Conservation (phyloP, 1,139 yeast genomes). For the Taphrina communis region DNA sequence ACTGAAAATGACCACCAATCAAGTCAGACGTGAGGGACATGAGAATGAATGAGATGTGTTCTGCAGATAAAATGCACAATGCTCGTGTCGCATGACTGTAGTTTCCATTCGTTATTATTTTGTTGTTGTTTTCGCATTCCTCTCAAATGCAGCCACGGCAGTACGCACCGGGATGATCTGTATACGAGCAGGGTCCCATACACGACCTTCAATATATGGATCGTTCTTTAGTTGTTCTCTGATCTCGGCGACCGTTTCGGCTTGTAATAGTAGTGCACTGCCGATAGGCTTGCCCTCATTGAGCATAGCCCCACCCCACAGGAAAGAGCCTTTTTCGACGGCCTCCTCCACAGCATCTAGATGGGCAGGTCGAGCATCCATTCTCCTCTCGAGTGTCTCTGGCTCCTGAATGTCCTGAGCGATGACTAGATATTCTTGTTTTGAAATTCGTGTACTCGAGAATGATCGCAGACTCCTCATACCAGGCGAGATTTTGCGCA, state of each 20-base stretch:
- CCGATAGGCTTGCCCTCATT: constrained; percentile 33
- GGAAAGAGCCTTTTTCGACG: constrained; percentile 5
- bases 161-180: constrained; percentile 24
- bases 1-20: constrained; percentile 23
- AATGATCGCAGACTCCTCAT: neutral
- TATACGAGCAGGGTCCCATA: constrained; percentile 28
- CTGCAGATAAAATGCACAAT: neutral
- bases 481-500: neutral
- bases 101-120: neutral
- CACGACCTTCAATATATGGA: constrained; percentile 25
- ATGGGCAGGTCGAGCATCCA: constrained; percentile 30
- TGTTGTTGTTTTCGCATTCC: constrained; percentile 12
- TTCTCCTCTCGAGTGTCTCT: constrained; percentile 21
- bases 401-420: constrained; percentile 30
- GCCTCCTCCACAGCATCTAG: constrained; percentile 23
- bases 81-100: too few species aligned
- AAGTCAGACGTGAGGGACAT: constrained; percentile 21
- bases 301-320: constrained; percentile 35
- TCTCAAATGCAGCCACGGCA: constrained; percentile 17
- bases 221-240: constrained; percentile 24
- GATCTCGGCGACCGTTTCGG: constrained; percentile 19
- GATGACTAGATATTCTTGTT: constrained; percentile 22
- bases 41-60: constrained; percentile 16
- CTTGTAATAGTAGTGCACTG: constrained; percentile 22
- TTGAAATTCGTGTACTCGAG: neutral